Conservation (phyloP, 2,329 filamentous ascomycete species). For the Botrytis squamosa region DNA sequence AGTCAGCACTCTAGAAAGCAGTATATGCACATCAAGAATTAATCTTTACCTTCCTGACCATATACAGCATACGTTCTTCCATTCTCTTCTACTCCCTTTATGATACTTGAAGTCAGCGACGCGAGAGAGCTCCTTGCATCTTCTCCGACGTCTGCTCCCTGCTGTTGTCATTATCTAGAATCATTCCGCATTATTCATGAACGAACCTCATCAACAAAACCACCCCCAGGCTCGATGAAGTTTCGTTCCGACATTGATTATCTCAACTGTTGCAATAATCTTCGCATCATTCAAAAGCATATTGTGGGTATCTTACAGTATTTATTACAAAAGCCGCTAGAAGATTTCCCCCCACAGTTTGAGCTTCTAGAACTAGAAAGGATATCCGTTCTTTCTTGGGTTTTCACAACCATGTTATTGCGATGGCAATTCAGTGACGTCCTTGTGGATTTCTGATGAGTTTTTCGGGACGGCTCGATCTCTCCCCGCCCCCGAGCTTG, state of each 20-base stretch:
- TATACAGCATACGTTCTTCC: not conserved
- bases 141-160: not conserved
- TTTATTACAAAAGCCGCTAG: not conserved
- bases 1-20: not conserved
- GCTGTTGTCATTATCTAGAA: not conserved
- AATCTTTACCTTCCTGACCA: not conserved
- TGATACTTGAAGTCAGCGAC: not conserved
- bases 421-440: not conserved
- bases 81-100: not conserved
- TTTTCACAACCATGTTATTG: not conserved
- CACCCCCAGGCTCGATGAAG: not conserved
- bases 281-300: not conserved
- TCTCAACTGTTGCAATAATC: not conserved
- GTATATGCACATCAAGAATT: not conserved
- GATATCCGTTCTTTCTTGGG: not conserved
- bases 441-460: not conserved
- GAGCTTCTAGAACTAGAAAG: not conserved
- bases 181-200: not conserved
- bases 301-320: not conserved
- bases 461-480: not conserved
- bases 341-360: not conserved
- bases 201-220: not conserved
- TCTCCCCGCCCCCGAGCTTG: not conserved
- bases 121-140: not conserved
- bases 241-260: not conserved